phyloP scores from a whole-genome alignment of 768 basidiomycete species.

The Mrakia gelida region DNA sequence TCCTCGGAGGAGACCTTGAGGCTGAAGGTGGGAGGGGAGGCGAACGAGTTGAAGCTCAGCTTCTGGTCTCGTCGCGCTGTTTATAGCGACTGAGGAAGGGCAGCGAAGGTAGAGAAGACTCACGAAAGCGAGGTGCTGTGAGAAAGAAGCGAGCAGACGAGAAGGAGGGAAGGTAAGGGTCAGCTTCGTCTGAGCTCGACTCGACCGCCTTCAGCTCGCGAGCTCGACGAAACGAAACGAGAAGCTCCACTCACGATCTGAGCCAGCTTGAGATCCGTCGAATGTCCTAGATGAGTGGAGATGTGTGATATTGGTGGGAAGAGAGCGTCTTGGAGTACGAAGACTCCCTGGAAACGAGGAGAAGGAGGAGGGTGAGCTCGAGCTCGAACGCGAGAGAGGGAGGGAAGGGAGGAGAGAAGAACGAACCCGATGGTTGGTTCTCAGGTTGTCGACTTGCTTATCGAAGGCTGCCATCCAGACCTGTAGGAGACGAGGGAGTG shows the following conservation, averaged over 20 bases:
- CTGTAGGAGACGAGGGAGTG: neutral
- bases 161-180: neutral
- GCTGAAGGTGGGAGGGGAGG: conserved; percentile 35
- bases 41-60: neutral
- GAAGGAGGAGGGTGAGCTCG: neutral
- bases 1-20: conserved; percentile 78
- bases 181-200: neutral
- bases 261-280: conserved; percentile 66
- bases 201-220: no score
- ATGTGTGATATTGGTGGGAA: conserved; percentile 80
- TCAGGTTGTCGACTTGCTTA: conserved; percentile 90
- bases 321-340: conserved; percentile 84
- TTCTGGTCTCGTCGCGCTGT: no score
- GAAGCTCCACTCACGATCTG: conserved; percentile 55
- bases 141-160: conserved; percentile 4
- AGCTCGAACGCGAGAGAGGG: neutral
- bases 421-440: conserved; percentile 86
- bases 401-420: neutral
- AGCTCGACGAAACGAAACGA: neutral
- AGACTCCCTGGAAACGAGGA: conserved; percentile 62
- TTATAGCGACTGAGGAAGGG: neutral
- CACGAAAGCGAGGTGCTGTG: conserved; percentile 67
- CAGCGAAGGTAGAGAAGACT: neutral
- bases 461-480: conserved; percentile 89
- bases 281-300: conserved; percentile 72